These are phyloP conservation scores for Neurospora intermedia DNA, from an alignment of 495 filamentous ascomycete genomes.

Conservation along the genomic window DNA sequence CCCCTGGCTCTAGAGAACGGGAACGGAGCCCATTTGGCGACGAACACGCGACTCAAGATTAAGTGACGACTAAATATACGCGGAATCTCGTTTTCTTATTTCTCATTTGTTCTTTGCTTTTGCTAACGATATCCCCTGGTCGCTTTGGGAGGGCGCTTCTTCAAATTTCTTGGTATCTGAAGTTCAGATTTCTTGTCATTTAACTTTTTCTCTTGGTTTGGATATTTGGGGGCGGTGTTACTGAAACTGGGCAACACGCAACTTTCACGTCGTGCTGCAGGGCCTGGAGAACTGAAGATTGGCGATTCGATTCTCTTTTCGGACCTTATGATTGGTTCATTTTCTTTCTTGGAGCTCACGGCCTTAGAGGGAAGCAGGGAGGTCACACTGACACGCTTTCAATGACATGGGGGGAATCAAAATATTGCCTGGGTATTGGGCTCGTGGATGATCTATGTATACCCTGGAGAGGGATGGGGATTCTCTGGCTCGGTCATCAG, in stretches of 20 bases:
- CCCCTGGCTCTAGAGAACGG: conserved; percentile 19
- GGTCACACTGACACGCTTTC: not conserved
- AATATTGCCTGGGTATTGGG: not conserved
- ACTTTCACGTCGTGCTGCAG: not conserved
- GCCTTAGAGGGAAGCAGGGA: not conserved
- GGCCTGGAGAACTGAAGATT: not conserved
- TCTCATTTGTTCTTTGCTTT: not conserved
- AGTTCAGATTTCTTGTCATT: not conserved
- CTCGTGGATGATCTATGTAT: not conserved
- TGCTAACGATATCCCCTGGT: conserved; percentile 1
- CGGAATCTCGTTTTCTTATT: not conserved
- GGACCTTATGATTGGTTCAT: not conserved
- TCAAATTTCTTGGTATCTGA: not conserved
- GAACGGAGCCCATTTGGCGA: conserved; percentile 45
- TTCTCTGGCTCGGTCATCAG: not conserved
- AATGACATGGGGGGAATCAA: not conserved
- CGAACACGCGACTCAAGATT: conserved; percentile 40
- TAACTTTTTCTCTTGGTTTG: not conserved
- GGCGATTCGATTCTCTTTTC: not conserved
- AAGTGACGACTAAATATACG: conserved; percentile 2
- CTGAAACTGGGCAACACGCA: not conserved
- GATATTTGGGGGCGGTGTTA: not conserved
- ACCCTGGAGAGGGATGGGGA: not conserved
- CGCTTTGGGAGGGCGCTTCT: not conserved
- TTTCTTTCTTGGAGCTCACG: not conserved